phyloP scores from a whole-genome alignment of 1,139 yeast genomes.

The Yamadazyma friedrichii region DNA sequence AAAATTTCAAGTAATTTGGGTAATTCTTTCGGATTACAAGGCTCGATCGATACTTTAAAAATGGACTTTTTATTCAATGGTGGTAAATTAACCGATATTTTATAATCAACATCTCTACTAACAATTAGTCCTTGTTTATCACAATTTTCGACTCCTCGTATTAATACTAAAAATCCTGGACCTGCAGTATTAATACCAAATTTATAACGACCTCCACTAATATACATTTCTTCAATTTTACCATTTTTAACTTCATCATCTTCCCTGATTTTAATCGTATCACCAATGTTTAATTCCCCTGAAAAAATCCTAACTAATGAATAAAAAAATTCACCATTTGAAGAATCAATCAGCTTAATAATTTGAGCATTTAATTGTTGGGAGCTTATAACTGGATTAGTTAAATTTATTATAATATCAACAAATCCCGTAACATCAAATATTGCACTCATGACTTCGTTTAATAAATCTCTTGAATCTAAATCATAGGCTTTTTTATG shows the following conservation, averaged over 20 bases:
- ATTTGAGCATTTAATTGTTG: constrained; percentile 49
- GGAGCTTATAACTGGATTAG: constrained; percentile 34
- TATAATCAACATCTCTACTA: background rate
- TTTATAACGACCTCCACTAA: constrained; percentile 73
- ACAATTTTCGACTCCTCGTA: constrained; percentile 62
- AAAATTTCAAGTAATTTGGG: constrained; percentile 72
- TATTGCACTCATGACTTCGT: constrained; percentile 50
- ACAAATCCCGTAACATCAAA: constrained; percentile 58
- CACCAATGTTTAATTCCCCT: constrained; percentile 55
- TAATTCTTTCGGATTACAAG: constrained; percentile 73
- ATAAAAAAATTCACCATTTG: constrained; percentile 45
- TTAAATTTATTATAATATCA: constrained; percentile 40
- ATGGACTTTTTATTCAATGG: constrained; percentile 43
- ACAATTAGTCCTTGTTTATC: constrained; percentile 5
- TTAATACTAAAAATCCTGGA: constrained; percentile 65
- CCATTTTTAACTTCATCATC: constrained; percentile 52
- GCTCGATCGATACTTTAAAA: constrained; percentile 81
- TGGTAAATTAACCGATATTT: background rate
- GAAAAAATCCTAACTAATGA: constrained; percentile 61
- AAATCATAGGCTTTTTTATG: constrained; percentile 37
- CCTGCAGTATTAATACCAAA: constrained; percentile 54
- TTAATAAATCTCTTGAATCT: constrained; percentile 61
- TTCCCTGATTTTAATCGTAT: constrained; percentile 52
- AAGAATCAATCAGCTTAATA: constrained; percentile 56
- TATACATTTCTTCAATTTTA: constrained; percentile 47